Base-by-base conservation (phyloP, 768 basidiomycete species). In the Russula lepida region DNA sequence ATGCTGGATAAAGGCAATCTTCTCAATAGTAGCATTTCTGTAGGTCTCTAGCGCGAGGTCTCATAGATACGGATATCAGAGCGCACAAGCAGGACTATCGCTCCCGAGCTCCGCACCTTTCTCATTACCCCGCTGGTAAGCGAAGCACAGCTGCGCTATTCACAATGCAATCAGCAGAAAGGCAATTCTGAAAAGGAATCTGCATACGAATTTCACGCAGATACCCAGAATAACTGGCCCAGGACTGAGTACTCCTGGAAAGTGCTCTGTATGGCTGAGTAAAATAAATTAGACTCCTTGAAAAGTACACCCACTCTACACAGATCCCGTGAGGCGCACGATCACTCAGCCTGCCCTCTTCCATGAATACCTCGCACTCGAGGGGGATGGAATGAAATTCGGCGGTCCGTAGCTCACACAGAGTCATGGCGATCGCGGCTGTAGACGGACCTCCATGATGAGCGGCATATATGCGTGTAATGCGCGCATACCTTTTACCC, bases 151-250 rank as follows among this genome's bases (percentile, higher is more conserved):
- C 46, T 66, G 66, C 11, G 66, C 66, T 66, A 21, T n/a, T 25
- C 15, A 53, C 5, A n/a, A 27, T 17, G 7, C 19, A 19, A 48
- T 54, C 35, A 57, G 17, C 28, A 15, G 7, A 23, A 30, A 25
- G 19, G 37, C 17, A 35, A 6, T 15, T 30, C 6, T 21, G 17
- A 28, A 35, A 1, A 12, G 43, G 11, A 19, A 6, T 21, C n/a
- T 13, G 48, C 57, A 13, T 50, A 66, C 66, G 66, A 9, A 66
- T 66, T 54, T 66, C 66, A 32, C 66, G 55, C 19, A 66, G 30
- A 51, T 65, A 66, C 0, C 66, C 66, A 37, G 66, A 66, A 53
- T 66, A 66, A 52, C 66, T 66, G n/a, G 66, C 63, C 66, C 66
- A 66, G 35, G 62, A 61, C 35, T 66, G 66, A 6, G 66, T 51